Evolutionary conservation across 2,329 filamentous ascomycete species (phyloP).

Genomic region (Karstenula rhodostoma): DNA sequence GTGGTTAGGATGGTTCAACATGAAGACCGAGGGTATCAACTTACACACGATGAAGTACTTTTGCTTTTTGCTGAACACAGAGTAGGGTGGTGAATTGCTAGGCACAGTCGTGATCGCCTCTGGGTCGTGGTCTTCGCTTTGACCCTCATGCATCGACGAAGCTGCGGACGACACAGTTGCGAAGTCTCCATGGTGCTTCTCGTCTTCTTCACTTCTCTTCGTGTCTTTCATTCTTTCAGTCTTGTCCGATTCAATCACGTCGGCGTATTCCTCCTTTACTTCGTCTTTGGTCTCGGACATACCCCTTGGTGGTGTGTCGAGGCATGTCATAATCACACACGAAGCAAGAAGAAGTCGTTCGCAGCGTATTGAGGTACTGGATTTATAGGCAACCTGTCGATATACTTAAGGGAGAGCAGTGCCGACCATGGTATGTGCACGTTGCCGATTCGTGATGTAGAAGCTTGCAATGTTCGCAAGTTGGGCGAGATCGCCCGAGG

Average conservation of each 20-base stretch:
- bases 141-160: conserved; percentile 13
- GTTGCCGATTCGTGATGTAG: conserved; percentile 10
- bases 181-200: conserved; percentile 5
- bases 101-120: conserved; percentile 24
- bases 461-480: conserved; percentile 3
- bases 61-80: conserved; percentile 28
- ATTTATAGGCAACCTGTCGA: not conserved
- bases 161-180: conserved; percentile 10
- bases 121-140: conserved; percentile 18
- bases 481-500: conserved; percentile 15
- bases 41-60: conserved; percentile 49
- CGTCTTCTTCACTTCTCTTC: not conserved
- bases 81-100: conserved; percentile 26
- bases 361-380: not conserved
- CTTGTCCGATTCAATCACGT: conserved; percentile 4
- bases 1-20: not conserved
- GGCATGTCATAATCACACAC: conserved; percentile 6
- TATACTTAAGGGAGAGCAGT: conserved; percentile 4
- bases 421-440: not conserved
- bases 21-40: not conserved
- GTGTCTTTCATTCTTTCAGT: not conserved
- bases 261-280: not conserved
- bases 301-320: not conserved
- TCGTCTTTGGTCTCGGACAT: not conserved
- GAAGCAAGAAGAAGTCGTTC: not conserved